phyloP scores from a whole-genome alignment of 495 filamentous ascomycete species.

The Talaromyces stipitatus region DNA sequence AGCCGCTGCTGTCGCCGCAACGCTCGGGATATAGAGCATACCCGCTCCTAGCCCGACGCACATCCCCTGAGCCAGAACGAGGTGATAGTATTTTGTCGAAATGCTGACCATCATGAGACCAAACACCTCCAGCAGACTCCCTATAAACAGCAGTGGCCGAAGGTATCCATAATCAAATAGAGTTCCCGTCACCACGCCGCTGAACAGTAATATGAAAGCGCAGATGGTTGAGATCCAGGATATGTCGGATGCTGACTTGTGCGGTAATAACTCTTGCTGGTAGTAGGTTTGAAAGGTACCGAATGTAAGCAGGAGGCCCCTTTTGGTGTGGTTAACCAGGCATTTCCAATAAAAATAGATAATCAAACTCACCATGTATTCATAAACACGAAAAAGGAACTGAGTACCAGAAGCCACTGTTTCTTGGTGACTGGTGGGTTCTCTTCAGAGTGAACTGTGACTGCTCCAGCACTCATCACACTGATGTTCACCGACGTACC shows the following conservation, averaged over 20 bases:
- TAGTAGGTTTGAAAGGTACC: constrained; percentile 44
- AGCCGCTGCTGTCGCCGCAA: constrained; percentile 57
- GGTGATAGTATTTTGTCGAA: constrained; percentile 19
- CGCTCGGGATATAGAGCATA: constrained; percentile 51
- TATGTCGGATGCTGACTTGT: constrained; percentile 20
- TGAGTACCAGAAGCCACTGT: constrained; percentile 16
- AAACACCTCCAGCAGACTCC: constrained; percentile 30
- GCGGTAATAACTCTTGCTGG: constrained; percentile 20
- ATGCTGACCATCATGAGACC: constrained; percentile 40
- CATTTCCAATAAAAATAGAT: background rate
- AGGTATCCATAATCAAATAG: constrained; percentile 38
- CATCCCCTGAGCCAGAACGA: constrained; percentile 30
- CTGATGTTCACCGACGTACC: too few relatives aligned
- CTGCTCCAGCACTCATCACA: too few relatives aligned
- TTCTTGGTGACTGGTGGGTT: background rate
- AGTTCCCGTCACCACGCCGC: constrained; percentile 32
- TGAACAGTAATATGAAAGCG: constrained; percentile 31
- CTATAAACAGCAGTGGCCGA: constrained; percentile 19
- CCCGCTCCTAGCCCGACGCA: constrained; percentile 25
- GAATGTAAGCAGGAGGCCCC: constrained; percentile 38
- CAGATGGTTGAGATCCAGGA: constrained; percentile 45
- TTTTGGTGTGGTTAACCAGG: background rate
- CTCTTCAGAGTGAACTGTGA: background rate
- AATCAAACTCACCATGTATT: constrained; percentile 19
- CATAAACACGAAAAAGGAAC: constrained; percentile 21